Evolutionary conservation across 495 filamentous ascomycete genomes (phyloP).

Genomic region (Aspergillus carlsbadensis): DNA sequence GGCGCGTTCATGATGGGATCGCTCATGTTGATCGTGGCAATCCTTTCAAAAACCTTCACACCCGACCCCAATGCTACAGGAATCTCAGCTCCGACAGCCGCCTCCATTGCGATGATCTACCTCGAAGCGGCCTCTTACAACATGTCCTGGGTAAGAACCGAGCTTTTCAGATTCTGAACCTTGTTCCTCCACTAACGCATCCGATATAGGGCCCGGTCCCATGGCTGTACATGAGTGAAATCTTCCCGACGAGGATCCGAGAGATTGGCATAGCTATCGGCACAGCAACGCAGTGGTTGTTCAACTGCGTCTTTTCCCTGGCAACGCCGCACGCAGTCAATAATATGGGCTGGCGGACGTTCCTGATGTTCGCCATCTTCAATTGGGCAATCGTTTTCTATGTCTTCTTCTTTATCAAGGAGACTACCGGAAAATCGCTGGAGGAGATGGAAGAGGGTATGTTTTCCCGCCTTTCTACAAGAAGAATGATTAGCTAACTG

Average conservation of each 20-base stretch:
- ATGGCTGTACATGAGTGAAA: slow-evolving; percentile 50
- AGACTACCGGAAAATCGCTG: slow-evolving; percentile 23
- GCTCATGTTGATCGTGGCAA: slow-evolving; percentile 49
- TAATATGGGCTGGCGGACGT: slow-evolving; percentile 45
- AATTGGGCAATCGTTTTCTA: slow-evolving; percentile 33
- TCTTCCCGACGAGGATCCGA: slow-evolving; percentile 49
- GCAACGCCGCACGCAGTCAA: slow-evolving; percentile 45
- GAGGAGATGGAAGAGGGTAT: slow-evolving; percentile 11
- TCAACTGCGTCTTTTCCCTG: slow-evolving; percentile 50
- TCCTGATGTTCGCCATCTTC: slow-evolving; percentile 35
- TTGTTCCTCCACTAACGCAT: background rate
- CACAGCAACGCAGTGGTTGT: slow-evolving; percentile 50
- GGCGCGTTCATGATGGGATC: slow-evolving; percentile 48
- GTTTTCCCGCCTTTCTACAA: background rate
- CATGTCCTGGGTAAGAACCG: slow-evolving; percentile 24
- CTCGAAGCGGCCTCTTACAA: slow-evolving; percentile 46
- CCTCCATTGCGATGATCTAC: slow-evolving; percentile 50
- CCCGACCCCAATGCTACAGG: slow-evolving; percentile 26
- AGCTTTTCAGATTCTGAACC: background rate
- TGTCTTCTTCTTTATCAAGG: slow-evolving; percentile 41
- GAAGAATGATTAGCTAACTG: background rate
- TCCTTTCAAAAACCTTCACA: slow-evolving; percentile 39
- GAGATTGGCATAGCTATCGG: slow-evolving; percentile 43
- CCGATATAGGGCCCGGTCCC: slow-evolving; percentile 43
- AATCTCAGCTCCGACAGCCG: slow-evolving; percentile 40